phyloP scores from a whole-genome alignment of 225 moss, liverwort and hornwort genomes.

The Polytrichum commune region DNA sequence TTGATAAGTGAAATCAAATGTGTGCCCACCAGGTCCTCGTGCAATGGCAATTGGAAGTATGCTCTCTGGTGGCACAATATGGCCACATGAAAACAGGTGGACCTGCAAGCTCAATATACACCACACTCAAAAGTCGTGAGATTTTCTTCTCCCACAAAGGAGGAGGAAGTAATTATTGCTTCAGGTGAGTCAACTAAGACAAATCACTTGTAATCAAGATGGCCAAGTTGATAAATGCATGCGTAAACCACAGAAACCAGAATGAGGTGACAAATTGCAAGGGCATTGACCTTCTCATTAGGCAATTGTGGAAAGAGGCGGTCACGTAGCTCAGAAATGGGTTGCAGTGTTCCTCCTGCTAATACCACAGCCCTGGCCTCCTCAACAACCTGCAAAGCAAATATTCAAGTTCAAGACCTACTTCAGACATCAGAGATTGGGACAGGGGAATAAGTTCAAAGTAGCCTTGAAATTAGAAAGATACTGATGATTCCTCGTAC shows the following conservation, averaged over 20 bases:
- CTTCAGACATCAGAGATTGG: neutral
- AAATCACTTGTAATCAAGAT: conserved; percentile 3
- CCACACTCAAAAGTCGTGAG: conserved; percentile 6
- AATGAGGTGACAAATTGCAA: neutral
- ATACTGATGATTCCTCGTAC: no score
- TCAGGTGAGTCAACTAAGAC: no score
- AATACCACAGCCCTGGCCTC: conserved; percentile 79
- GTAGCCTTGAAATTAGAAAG: no score
- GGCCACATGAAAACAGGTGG: conserved; percentile 90
- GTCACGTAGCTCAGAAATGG: conserved; percentile 80
- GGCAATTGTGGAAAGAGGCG: conserved; percentile 83
- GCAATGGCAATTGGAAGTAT: conserved; percentile 86
- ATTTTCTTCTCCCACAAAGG: no score
- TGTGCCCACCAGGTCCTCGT: conserved; percentile 72
- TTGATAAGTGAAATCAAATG: conserved; percentile 84
- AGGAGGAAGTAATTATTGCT: no score
- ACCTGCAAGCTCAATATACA: conserved; percentile 23
- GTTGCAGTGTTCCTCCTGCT: conserved; percentile 96
- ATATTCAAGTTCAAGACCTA: conserved; percentile 16
- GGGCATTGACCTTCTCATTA: conserved; percentile 43
- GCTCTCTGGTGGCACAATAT: conserved; percentile 92
- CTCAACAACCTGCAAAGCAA: conserved; percentile 43
- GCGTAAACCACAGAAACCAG: no score
- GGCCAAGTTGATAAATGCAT: neutral
- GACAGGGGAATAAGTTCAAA: no score